phyloP scores from a whole-genome alignment of 179 eudicot species.

The Gypsophila paniculata region DNA sequence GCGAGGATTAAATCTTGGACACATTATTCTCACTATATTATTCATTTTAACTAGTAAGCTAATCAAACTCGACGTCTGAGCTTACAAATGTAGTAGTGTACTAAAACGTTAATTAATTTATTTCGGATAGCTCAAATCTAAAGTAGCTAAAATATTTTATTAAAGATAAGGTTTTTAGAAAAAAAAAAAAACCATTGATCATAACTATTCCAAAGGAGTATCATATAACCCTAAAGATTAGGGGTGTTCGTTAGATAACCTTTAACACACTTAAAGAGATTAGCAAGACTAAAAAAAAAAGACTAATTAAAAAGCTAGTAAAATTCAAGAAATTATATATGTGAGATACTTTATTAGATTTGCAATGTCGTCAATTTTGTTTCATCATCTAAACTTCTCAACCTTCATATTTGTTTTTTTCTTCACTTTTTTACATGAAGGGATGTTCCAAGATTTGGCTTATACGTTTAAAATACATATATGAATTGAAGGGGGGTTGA shows the following conservation, averaged over 20 bases:
- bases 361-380: neutral
- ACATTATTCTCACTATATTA: too few relatives aligned
- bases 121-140: neutral
- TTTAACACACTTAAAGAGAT: neutral
- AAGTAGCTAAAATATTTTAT: neutral
- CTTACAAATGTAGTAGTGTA: neutral
- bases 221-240: neutral
- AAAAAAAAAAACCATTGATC: too few relatives aligned
- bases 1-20: too few relatives aligned
- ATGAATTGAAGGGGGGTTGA: neutral
- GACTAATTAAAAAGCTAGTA: too few relatives aligned
- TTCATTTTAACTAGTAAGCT: too few relatives aligned
- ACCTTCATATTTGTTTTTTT: neutral
- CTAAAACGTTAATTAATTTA: neutral
- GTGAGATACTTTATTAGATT: neutral
- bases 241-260: too few relatives aligned
- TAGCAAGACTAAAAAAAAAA: neutral
- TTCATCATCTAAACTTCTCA: conserved; percentile 13
- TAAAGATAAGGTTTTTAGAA: too few relatives aligned
- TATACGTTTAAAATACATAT: conserved; percentile 15
- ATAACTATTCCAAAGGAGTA: neutral
- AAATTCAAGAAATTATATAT: neutral
- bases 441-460: conserved; percentile 9
- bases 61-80: too few relatives aligned
- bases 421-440: conserved; percentile 12